These are phyloP conservation scores for Pluteus cervinus DNA, from an alignment of 768 basidiomycete species.

Conservation along the genomic window DNA sequence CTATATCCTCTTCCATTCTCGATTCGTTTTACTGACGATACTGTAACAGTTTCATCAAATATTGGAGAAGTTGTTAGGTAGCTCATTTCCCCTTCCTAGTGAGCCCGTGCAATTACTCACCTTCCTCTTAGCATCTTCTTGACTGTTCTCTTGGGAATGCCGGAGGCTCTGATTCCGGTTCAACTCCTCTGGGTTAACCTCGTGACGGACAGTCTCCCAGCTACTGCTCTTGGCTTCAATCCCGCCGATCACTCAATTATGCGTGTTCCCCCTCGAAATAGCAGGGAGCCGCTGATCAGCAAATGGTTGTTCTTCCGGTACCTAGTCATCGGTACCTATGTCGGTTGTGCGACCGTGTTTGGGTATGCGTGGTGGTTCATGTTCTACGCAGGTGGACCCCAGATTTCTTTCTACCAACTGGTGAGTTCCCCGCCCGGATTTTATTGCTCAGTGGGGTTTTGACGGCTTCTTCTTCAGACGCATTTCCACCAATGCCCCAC, in stretches of 20 bases:
- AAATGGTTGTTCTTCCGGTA: slow-evolving; percentile 97
- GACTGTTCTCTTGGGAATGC: slow-evolving; percentile 97
- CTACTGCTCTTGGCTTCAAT: slow-evolving; percentile 97
- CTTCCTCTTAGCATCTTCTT: slow-evolving; percentile 72
- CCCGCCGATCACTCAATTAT: slow-evolving; percentile 96
- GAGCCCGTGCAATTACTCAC: slow-evolving; percentile 11
- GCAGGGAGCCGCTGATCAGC: slow-evolving; percentile 85
- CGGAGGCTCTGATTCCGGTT: slow-evolving; percentile 96
- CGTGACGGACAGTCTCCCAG: slow-evolving; percentile 94
- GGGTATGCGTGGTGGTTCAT: slow-evolving; percentile 99
- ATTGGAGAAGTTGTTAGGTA: slow-evolving; percentile 92
- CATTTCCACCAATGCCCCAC: slow-evolving; percentile 91
- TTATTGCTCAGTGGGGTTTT: slow-evolving; percentile 2
- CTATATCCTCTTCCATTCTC: slow-evolving; percentile 3
- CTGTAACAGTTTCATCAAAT: slow-evolving; percentile 75
- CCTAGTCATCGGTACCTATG: slow-evolving; percentile 88
- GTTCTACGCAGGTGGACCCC: slow-evolving; percentile 83
- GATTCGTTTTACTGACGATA: slow-evolving; percentile 4
- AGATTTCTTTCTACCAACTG: slow-evolving; percentile 89
- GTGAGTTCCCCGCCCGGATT: slow-evolving; percentile 39
- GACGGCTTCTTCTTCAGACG: slow-evolving; percentile 44
- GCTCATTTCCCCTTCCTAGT: slow-evolving; percentile 1
- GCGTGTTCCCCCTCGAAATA: slow-evolving; percentile 87
- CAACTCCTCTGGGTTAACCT: slow-evolving; percentile 99
- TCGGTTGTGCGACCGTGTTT: slow-evolving; percentile 91